Base-by-base conservation (phyloP, 768 basidiomycete genomes). In the Paxillus rubicundulus region DNA sequence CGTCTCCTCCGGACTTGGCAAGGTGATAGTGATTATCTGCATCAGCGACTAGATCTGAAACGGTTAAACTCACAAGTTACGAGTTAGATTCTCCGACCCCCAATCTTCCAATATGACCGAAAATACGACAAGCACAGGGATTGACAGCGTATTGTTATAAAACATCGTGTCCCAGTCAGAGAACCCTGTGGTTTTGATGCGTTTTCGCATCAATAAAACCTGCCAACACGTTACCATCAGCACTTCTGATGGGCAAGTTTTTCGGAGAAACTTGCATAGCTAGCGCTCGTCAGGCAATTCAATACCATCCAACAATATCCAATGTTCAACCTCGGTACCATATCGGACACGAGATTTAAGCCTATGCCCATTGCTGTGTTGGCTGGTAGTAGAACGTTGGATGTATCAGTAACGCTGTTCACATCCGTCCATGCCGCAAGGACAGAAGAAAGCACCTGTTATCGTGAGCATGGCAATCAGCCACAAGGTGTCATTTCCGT, bases 131-230 rank as follows among this genome's bases (percentile, higher is more conserved):
- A 99, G 75, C 36, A 98, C 85, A 5, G 97, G 97, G 61, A 98
- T 95, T 17, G 92, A 96, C 47, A 98, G 74, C 41, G 98, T 68
- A 70, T 98, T 99, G 75, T 96, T 97, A 77, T 98, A 98, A 74
- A 92, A 96, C 94, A 98, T 98, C 12, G 94, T 87, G 65, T 98
- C 96, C 95, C 94, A 97, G 64, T 99, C 96, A 45, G 93, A 86
- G 74, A 98, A 98, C 17, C 92, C 92, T 14, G 93, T 98, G 38
- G 77, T 70, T 74, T 98, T 98, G 77, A 99, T 98, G 51, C 87
- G 82, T 69, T 96, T 98, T 52, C 97, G 84, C 97, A 98, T 98
- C 37, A 90, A 78, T 45, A 99, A 79, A 36, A 97, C 92, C 93
- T 96, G 61, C 45, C 33, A 27, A 16, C 24, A 33, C 24, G 10